Percentiles rank a stretch among this genome's conserved stretches.
Conservation (phyloP, 805 yeast genomes). For the Metschnikowia rubicola region DNA sequence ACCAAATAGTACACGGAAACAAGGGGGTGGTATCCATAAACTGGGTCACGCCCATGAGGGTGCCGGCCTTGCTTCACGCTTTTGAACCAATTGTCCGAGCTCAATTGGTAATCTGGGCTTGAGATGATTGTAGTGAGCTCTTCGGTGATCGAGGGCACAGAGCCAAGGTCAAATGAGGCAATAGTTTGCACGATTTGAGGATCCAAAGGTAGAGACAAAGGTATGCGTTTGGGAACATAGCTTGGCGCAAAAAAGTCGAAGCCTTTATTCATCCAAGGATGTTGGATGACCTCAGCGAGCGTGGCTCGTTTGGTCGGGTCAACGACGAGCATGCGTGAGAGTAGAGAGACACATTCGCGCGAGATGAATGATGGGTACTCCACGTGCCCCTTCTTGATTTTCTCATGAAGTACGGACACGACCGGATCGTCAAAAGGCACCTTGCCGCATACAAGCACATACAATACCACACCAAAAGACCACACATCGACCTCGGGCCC, state of each 20-base stretch:
- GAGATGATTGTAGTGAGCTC: slow-evolving; percentile 56
- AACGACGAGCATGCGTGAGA: slow-evolving; percentile 88
- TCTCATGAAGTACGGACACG: slow-evolving; percentile 87
- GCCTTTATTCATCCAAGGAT: slow-evolving; percentile 94
- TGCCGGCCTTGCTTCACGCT: slow-evolving; percentile 34
- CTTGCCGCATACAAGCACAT: slow-evolving; percentile 93
- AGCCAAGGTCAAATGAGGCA: slow-evolving; percentile 74
- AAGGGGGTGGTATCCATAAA: slow-evolving; percentile 83
- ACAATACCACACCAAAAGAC: slow-evolving; percentile 96
- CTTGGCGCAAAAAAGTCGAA: slow-evolving; percentile 69
- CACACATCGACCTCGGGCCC: slow-evolving; percentile 99
- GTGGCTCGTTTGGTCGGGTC: slow-evolving; percentile 80
- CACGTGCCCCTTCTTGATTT: slow-evolving; percentile 86
- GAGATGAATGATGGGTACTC: slow-evolving; percentile 86
- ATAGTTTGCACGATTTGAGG: slow-evolving; percentile 67
- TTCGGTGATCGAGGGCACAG: slow-evolving; percentile 52
- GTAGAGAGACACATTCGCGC: slow-evolving; percentile 71
- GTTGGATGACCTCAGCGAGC: slow-evolving; percentile 72
- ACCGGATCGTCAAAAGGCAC: slow-evolving; percentile 97
- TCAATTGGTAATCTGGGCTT: slow-evolving; percentile 63
- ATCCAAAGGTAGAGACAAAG: slow-evolving; percentile 68
- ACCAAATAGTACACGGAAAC: slow-evolving; percentile 84
- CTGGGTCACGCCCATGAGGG: slow-evolving; percentile 57
- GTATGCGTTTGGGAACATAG: slow-evolving; percentile 74
- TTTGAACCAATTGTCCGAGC: slow-evolving; percentile 60